phyloP scores from a whole-genome alignment of 176 grass and related monocot species.

The Paspalum notatum region DNA sequence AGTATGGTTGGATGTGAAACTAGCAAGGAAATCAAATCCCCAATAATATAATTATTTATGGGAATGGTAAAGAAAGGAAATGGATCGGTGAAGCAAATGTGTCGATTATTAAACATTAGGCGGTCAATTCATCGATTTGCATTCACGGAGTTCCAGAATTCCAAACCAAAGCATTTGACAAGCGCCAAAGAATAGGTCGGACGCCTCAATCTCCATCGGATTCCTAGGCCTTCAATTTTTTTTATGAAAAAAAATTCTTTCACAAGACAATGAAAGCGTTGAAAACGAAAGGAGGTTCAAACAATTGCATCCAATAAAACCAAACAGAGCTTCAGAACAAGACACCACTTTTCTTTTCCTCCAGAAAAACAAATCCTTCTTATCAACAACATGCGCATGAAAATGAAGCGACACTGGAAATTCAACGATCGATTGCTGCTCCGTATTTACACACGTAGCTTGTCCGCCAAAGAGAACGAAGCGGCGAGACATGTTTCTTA shows the following conservation, averaged over 20 bases:
- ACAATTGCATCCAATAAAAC: constrained; percentile 31
- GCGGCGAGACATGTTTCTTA: constrained; percentile 27
- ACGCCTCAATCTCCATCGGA: constrained; percentile 30
- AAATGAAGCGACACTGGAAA: constrained; percentile 37
- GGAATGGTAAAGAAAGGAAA: background rate
- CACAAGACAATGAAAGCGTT: constrained; percentile 39
- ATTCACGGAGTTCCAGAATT: constrained; percentile 18
- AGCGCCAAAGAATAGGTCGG: constrained; percentile 30
- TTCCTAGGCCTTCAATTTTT: background rate
- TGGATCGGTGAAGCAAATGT: background rate
- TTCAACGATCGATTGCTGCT: constrained; percentile 34
- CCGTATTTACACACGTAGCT: constrained; percentile 9
- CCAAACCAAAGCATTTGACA: constrained; percentile 34
- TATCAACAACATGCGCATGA: constrained; percentile 51
- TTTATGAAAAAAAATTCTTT: background rate
- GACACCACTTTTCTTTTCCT: constrained; percentile 21
- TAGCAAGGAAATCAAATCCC: constrained; percentile 18
- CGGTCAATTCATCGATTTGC: constrained; percentile 20
- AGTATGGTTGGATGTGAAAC: background rate
- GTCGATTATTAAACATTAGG: background rate
- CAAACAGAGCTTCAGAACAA: constrained; percentile 41
- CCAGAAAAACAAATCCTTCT: constrained; percentile 33
- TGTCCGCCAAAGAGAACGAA: constrained; percentile 26
- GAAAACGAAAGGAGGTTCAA: constrained; percentile 46
- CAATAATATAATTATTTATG: constrained; percentile 6